Base-by-base conservation (phyloP, 2,329 filamentous ascomycete genomes). In the Trichoderma koningii region DNA sequence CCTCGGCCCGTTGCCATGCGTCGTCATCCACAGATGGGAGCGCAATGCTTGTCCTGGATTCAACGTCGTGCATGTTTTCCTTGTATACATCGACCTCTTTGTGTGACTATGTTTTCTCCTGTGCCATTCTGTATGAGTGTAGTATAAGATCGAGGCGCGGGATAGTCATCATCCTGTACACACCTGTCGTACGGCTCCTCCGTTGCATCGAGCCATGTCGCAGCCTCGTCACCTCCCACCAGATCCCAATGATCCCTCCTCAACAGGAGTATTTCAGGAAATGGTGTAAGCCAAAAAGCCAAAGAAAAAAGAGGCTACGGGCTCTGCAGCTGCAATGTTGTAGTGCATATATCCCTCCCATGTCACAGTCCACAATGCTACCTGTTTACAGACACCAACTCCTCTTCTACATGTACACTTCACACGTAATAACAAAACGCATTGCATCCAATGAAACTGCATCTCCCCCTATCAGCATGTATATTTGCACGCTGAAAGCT, bases 61-160 rank as follows among this genome's bases (percentile, higher is more conserved):
- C 21, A 52, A 52, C 47, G 47, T 61, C 57, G 52, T 61, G 44
- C 47, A 45, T 44, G n/a, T 19, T 44, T 42, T n/a, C n/a, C n/a
- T 6, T 3, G 51, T 30, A 61, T 50, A 30, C 9, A 9, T 1
- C 7, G 1, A 9, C 9, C 34, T 34, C 4, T 38, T 14, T 38
- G 34, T 38, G 30, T 34, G 2, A 3, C 10, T 38, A 4, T 30
- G 19, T 17, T 21, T 19, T 5, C 41, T 61, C 12, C 12, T 21
- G 10, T 61, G 47, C 21, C n/a, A 23, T 55, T 14, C 12, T 38
- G 34, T 14, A 7, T 30, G 21, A 30, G 7, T 30, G 28, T 30
- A 30, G 7, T 30, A 30, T 30, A 30, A 6, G 28, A 34, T 34
- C 2, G 28, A 28, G 28, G 7, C 30, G 28, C 28, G 7, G 28